Evolutionary conservation across 441 rosid genomes (phyloP), one percentile per base, ranked within the genome.

Genomic region (Rhodomyrtus psidioides): DNA sequence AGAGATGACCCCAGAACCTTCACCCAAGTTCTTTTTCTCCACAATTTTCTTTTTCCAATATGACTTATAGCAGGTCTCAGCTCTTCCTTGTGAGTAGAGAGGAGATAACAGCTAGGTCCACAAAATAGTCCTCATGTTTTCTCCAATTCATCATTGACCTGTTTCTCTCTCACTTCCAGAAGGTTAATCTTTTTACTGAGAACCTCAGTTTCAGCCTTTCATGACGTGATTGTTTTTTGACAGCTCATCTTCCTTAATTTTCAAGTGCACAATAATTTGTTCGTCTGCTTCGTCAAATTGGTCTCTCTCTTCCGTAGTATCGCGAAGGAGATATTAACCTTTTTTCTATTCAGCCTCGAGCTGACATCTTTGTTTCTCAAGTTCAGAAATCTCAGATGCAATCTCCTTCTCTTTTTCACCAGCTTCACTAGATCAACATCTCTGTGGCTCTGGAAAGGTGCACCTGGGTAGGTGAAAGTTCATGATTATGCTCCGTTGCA

Each of bases 271-370:
- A 82, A 95, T 86, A 84, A 98, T 95, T 90, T 98, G 96, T 91
- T 91, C 93, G 91, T 95, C 96, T 86, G 99, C 99, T 92, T 96
- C 99, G 82, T 93, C 94, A 90, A 98, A 98, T 84, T 98, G 99
- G 85, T 96, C 98, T 86, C 97, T 93, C 93, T 98, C 99, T 92
- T 98, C 99, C 85, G 86, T 91, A 21, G 94, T 95, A 93, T 95
- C 91, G 59, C 88, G 97, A 51, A 95, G 94, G 82, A 92, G 87
- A 95, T 92, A 90, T 95, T 95, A 84, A 96, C 98, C 99, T 98
- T 90, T 97, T 90, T 97, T 97, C 90, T 96, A 89, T 89, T 96
- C 94, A 83, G 98, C 98, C 93, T 96, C 99, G 82, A 97, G 94
- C 84, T 95, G 94, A 89, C 93, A 94, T 91, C 99, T 94, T 92